Evolutionary conservation across 2,329 filamentous ascomycete genomes (phyloP), one percentile per base, ranked within the genome.

Genomic region (Aschersonia sp.): DNA sequence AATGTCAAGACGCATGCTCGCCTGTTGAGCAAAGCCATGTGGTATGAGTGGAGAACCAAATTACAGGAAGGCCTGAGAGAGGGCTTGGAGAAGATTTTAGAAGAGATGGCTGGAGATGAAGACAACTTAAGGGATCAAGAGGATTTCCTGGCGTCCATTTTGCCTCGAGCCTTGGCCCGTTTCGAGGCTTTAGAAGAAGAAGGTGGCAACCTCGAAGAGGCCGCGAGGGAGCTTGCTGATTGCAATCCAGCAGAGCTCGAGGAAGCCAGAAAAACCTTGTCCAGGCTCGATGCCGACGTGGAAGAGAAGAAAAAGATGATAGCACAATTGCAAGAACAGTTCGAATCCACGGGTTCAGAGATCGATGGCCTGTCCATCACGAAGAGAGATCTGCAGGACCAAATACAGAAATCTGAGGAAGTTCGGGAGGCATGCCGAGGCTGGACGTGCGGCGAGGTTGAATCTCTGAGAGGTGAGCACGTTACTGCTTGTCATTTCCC

Each of bases 31-130:
- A 96, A 96, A 61, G 88, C 87, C 49, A 89, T 92, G 71, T 98
- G 92, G 92, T 98, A 98, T 62, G 85, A 91, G 59, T 98, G 92
- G 92, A 83, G 92, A 41, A 91, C 86, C 74, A 91, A 92, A 58
- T 75, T 97, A 30, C 81, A 89, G 48, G 67, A 82, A 53, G 85
- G 87, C 20, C 74, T 98, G 40, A 89, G 85, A 59, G 82, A 88
- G 55, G 89, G 86, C 3, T 75, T 97, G 3, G 64, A 85, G 48
- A 80, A 77, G 51, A 92, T 89, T 49, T 72, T 78, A 1, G 77
- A 85, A 49, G 87, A 83, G 28, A 87, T 98, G 78, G 75, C 79
- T 44, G 68, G 70, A 1, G 92, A 98, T 55, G 79, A 85, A 47
- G 69, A 75, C 48, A 58, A 78, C 2, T 63, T 98, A 5, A 64